These are phyloP conservation scores for Babesia gibsoni DNA, from an alignment of 169 alveolate genomes.

Conservation along the genomic window DNA sequence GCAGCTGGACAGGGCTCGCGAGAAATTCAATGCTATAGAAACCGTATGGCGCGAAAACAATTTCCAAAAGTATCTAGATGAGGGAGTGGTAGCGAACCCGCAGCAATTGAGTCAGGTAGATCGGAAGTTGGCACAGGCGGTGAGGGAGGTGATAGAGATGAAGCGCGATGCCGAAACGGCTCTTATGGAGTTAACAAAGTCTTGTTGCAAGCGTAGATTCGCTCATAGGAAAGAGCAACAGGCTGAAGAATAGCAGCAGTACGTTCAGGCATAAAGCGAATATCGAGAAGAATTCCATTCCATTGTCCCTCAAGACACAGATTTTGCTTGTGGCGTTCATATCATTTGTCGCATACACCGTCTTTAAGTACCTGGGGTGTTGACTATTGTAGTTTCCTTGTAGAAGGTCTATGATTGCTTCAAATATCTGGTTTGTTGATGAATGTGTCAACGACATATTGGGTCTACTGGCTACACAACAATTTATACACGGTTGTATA, in stretches of 20 bases:
- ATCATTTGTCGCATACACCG: constrained; percentile 9
- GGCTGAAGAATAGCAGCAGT: constrained; percentile 32
- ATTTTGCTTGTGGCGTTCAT: constrained; percentile 32
- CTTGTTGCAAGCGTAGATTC: constrained; percentile 61
- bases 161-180: constrained; percentile 59
- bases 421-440: no score
- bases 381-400: not conserved
- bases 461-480: no score
- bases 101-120: constrained; percentile 36
- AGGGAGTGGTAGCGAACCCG: not conserved
- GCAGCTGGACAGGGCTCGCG: constrained; percentile 43
- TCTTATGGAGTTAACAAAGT: constrained; percentile 53
- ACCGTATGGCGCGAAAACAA: constrained; percentile 28
- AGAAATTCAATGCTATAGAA: constrained; percentile 39
- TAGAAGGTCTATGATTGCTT: not conserved
- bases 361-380: constrained; percentile 26
- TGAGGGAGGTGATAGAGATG: constrained; percentile 59
- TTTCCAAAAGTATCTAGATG: constrained; percentile 19
- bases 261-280: constrained; percentile 49
- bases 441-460: no score
- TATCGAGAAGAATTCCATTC: constrained; percentile 15
- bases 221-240: constrained; percentile 15
- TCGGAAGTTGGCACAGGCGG: constrained; percentile 57
- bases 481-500: no score
- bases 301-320: constrained; percentile 42